phyloP scores from a whole-genome alignment of 306 rosid genomes.

The Cicer yamashitae region DNA sequence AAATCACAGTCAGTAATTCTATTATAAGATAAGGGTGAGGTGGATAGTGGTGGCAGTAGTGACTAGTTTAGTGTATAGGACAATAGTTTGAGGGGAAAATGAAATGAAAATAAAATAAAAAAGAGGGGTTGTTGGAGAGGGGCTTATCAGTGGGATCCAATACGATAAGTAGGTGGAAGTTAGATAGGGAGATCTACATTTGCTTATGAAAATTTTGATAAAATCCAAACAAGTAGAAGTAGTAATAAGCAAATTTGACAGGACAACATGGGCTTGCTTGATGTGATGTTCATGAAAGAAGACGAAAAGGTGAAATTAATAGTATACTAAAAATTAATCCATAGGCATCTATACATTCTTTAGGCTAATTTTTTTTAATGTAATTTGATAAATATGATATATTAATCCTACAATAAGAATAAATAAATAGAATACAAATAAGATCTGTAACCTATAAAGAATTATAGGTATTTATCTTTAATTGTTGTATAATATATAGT shows the following conservation, averaged over 20 bases:
- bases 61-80: background rate
- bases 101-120: background rate
- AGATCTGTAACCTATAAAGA: too few relatives aligned
- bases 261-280: background rate
- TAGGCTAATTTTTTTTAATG: too few relatives aligned
- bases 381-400: too few relatives aligned
- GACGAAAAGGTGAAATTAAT: background rate
- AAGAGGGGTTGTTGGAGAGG: constrained; percentile 5
- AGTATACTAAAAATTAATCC: too few relatives aligned
- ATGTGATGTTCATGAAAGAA: constrained; percentile 4
- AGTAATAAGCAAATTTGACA: constrained; percentile 6
- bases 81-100: background rate
- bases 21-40: constrained; percentile 15
- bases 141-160: constrained; percentile 50
- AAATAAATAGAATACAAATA: too few relatives aligned
- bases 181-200: constrained; percentile 55
- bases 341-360: too few relatives aligned
- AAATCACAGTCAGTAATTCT: too few relatives aligned
- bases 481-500: too few relatives aligned
- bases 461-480: too few relatives aligned
- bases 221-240: constrained; percentile 8
- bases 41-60: background rate
- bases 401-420: too few relatives aligned
- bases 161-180: constrained; percentile 53
- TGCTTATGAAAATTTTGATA: constrained; percentile 27